phyloP scores from a whole-genome alignment of 352 stramenopile species.

The Phytophthora melonis region DNA sequence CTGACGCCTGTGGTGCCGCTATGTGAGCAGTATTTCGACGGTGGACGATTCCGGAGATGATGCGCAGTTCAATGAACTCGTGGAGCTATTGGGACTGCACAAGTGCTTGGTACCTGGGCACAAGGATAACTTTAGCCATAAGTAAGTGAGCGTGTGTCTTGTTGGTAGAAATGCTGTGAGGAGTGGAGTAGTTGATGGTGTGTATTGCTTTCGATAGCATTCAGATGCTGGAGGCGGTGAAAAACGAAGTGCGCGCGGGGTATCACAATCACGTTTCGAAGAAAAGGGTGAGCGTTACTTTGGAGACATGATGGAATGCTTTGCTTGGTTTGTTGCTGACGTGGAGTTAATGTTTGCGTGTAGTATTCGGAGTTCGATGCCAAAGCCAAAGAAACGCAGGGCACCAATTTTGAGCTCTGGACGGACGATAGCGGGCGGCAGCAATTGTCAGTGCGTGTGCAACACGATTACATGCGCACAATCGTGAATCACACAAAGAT shows the following conservation, averaged over 20 bases:
- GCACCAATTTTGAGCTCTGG: constrained; percentile 64
- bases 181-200: constrained; percentile 7
- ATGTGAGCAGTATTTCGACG: constrained; percentile 38
- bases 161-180: not conserved
- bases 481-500: constrained; percentile 46
- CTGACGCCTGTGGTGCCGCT: not conserved
- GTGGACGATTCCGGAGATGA: constrained; percentile 28
- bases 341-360: not conserved
- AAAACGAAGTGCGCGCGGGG: constrained; percentile 69
- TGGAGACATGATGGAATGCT: not conserved
- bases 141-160: constrained; percentile 29
- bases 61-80: constrained; percentile 33
- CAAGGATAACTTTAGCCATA: constrained; percentile 47
- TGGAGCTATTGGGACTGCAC: constrained; percentile 49
- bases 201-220: constrained; percentile 41
- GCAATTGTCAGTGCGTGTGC: constrained; percentile 47
- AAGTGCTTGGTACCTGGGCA: constrained; percentile 56
- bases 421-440: constrained; percentile 34
- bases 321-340: not conserved
- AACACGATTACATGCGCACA: constrained; percentile 58
- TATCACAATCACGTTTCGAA: constrained; percentile 65
- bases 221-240: constrained; percentile 62
- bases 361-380: constrained; percentile 71
- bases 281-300: constrained; percentile 40
- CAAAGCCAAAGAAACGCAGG: constrained; percentile 46